phyloP scores from a whole-genome alignment of 176 grass and related monocot genomes.

The Ampelocalamus luodianensis region DNA sequence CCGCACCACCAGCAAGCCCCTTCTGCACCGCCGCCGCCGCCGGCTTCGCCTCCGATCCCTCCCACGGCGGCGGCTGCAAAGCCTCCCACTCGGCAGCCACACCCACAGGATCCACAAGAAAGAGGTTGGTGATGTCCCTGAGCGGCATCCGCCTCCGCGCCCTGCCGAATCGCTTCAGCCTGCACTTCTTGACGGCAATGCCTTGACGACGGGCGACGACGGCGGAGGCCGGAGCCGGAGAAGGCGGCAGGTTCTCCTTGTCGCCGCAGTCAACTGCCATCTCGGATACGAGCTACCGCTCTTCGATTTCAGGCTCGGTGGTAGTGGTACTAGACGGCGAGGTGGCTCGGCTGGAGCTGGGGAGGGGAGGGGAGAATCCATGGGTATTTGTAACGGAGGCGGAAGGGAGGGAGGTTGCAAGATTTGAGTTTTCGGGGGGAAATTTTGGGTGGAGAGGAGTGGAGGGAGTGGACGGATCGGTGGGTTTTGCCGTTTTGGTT shows the following conservation, averaged over 20 bases:
- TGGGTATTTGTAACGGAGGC: slow-evolving; percentile 50
- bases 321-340: neutral
- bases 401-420: neutral
- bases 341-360: neutral
- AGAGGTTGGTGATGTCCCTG: slow-evolving; percentile 56
- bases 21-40: neutral
- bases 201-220: neutral
- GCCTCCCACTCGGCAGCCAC: neutral
- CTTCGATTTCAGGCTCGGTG: neutral
- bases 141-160: slow-evolving; percentile 37
- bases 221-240: neutral
- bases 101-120: neutral
- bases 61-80: neutral
- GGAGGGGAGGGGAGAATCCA: slow-evolving; percentile 14
- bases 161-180: slow-evolving; percentile 39
- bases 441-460: neutral
- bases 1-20: neutral
- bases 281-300: neutral
- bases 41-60: neutral
- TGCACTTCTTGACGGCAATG: slow-evolving; percentile 29
- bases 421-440: slow-evolving; percentile 42
- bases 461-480: slow-evolving; percentile 9
- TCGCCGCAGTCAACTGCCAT: slow-evolving; percentile 29
- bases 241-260: slow-evolving; percentile 40
- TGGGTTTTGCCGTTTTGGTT: slow-evolving; percentile 3